Percentiles rank a stretch among this genome's conserved stretches.
Conservation (phyloP, 2,329 filamentous ascomycete genomes). For the Aspergillus sergii region DNA sequence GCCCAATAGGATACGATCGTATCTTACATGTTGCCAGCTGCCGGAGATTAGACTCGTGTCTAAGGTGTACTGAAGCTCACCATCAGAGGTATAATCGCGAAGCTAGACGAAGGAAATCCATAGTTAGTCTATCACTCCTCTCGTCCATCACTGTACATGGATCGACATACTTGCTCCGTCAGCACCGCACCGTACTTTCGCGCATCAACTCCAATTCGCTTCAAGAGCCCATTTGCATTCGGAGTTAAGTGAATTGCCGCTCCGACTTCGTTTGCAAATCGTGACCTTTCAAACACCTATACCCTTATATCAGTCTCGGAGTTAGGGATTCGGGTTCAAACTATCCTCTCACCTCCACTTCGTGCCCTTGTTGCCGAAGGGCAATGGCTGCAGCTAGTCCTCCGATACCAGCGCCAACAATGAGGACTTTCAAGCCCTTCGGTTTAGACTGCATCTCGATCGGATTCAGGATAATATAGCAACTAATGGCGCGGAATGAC, state of each 20-base stretch:
- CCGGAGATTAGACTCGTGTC: conserved; percentile 22
- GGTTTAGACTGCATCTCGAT: conserved; percentile 8
- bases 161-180: conserved; percentile 28
- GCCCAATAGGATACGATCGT: too few relatives aligned
- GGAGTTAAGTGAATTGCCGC: conserved; percentile 66
- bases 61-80: conserved; percentile 36
- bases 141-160: not conserved
- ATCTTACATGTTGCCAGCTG: conserved; percentile 35
- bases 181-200: conserved; percentile 45
- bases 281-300: conserved; percentile 59
- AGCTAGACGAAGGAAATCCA: conserved; percentile 15
- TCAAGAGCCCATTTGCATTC: conserved; percentile 62
- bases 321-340: not conserved
- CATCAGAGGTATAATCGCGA: conserved; percentile 42
- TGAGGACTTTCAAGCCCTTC: conserved; percentile 31
- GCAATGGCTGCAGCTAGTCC: conserved; percentile 46
- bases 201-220: conserved; percentile 46
- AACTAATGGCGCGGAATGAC: conserved; percentile 4
- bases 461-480: not conserved
- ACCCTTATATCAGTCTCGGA: not conserved
- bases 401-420: conserved; percentile 39
- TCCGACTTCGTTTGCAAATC: conserved; percentile 58
- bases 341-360: conserved; percentile 36
- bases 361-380: conserved; percentile 56
- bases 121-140: not conserved